Evolutionary conservation across 805 yeast genomes (phyloP).

Genomic region (Candida maesae): DNA sequence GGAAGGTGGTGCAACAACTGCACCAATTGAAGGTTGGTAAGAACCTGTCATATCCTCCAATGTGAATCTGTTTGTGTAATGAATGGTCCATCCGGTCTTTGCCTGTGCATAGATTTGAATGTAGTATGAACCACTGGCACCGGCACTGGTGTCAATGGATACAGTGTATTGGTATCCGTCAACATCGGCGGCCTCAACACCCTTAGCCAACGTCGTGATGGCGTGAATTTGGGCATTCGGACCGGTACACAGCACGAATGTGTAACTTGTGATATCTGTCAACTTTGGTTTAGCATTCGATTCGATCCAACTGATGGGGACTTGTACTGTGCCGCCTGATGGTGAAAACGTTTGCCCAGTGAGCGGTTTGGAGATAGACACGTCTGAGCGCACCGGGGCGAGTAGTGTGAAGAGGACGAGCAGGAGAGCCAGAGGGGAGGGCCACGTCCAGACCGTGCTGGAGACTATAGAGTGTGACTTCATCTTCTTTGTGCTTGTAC

Average conservation of each 20-base stretch:
- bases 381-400: conserved; percentile 20
- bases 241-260: conserved; percentile 69
- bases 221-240: conserved; percentile 45
- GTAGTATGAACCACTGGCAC: conserved; percentile 65
- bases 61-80: conserved; percentile 63
- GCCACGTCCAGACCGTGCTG: no score
- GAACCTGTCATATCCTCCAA: conserved; percentile 74
- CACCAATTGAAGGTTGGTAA: conserved; percentile 41
- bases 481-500: background rate
- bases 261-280: conserved; percentile 38
- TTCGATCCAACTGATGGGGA: conserved; percentile 50
- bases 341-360: conserved; percentile 17
- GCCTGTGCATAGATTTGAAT: conserved; percentile 60
- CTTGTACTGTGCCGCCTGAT: conserved; percentile 27
- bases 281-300: conserved; percentile 47
- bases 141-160: conserved; percentile 38
- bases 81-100: conserved; percentile 50
- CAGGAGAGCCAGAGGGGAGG: background rate
- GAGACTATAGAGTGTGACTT: no score
- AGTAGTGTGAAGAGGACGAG: conserved; percentile 1
- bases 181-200: conserved; percentile 30
- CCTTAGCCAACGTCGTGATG: conserved; percentile 29
- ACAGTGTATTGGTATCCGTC: conserved; percentile 37
- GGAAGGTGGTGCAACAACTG: conserved; percentile 40
- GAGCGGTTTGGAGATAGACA: conserved; percentile 27